A percentile compares a stretch with the other conserved stretches of the same genome.
Conservation (phyloP, 208 protist genomes). For the Trichomonas gallinae region DNA sequence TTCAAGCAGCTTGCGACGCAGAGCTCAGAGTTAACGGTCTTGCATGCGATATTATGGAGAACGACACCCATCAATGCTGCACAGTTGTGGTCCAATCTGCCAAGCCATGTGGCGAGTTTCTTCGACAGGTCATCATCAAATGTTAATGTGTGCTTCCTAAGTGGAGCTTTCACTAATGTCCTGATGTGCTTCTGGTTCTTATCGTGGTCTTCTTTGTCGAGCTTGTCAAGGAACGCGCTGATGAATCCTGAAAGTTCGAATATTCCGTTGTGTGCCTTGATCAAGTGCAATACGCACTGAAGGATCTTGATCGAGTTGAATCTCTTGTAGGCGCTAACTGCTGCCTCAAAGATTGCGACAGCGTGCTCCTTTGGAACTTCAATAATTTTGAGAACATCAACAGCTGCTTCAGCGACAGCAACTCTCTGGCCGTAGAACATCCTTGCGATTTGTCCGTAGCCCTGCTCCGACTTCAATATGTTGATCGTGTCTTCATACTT, state of each 20-base stretch:
- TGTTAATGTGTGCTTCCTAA: background rate
- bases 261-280: background rate
- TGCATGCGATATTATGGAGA: background rate
- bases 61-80: background rate
- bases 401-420: background rate
- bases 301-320: background rate
- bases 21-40: background rate
- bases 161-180: background rate
- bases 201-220: background rate
- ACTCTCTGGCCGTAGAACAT: background rate
- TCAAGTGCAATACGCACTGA: background rate
- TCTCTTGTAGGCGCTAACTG: background rate
- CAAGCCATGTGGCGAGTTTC: background rate
- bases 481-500: background rate
- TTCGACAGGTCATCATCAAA: background rate
- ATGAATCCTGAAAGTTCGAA: background rate
- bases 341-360: background rate
- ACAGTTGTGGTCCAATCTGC: background rate
- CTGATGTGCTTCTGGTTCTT: background rate
- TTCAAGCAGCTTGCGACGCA: background rate
- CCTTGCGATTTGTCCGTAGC: background rate
- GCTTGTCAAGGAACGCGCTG: background rate
- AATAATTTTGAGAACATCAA: background rate
- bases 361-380: background rate
- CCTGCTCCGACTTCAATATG: background rate